A percentile compares a stretch with the other conserved stretches of the same genome.
Conservation (phyloP, 495 filamentous ascomycete species). For the Talaromyces thailandensis region DNA sequence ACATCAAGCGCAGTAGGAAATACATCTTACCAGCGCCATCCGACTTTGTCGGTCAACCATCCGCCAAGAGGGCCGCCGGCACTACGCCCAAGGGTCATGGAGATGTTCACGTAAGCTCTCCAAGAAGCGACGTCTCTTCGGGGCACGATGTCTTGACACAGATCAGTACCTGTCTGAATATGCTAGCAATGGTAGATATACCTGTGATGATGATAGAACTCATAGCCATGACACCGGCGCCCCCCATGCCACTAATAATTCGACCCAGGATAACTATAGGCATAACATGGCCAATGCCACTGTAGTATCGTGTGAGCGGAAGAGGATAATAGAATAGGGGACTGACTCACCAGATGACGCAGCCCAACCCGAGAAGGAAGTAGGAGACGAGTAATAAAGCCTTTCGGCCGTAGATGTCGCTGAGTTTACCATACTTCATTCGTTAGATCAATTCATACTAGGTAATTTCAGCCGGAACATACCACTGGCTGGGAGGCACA, state of each 20-base stretch:
- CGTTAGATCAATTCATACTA: not conserved
- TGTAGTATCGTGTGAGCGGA: constrained; percentile 14
- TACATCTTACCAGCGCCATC: constrained; percentile 3
- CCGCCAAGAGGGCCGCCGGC: constrained; percentile 58
- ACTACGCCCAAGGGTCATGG: constrained; percentile 54
- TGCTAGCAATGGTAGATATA: constrained; percentile 11
- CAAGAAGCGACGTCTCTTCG: constrained; percentile 58
- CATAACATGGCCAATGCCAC: constrained; percentile 42
- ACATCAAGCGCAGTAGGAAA: not conserved
- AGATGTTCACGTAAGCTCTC: constrained; percentile 58
- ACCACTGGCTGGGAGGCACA: constrained; percentile 52
- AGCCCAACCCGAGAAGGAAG: constrained; percentile 32
- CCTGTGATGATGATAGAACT: constrained; percentile 55
- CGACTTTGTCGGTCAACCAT: constrained; percentile 45
- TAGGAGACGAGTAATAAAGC: constrained; percentile 30
- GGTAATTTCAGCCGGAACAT: constrained; percentile 1
- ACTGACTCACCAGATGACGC: constrained; percentile 25
- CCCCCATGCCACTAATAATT: constrained; percentile 49
- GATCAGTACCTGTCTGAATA: not conserved
- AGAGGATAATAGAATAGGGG: not conserved
- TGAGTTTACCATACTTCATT: constrained; percentile 34
- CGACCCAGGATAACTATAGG: constrained; percentile 48
- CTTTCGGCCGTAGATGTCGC: constrained; percentile 39
- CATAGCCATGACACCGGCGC: constrained; percentile 47
- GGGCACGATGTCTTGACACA: constrained; percentile 46